Evolutionary conservation across 495 filamentous ascomycete species (phyloP), one percentile per base, ranked within the genome.

Genomic region (Saxophila tyrrhenica): DNA sequence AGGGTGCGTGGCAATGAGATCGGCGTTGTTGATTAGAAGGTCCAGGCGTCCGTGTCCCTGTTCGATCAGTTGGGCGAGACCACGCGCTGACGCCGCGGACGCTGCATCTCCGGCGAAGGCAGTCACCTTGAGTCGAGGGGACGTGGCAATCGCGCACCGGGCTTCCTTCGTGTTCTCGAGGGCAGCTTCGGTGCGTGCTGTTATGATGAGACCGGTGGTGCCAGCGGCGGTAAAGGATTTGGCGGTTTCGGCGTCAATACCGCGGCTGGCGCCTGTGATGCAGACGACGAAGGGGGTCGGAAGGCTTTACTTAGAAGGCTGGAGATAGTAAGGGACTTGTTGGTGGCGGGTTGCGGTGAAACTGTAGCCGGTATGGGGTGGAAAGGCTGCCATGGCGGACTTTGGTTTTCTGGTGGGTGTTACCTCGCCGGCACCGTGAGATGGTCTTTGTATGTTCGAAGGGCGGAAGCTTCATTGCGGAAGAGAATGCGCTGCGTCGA

Each of bases 161-260:
- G 51, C 48, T 7, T 57, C 50, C 38, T 42, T 46, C 22, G 38
- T 54, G 3, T 35, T 54, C 20, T 38, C 35, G 39, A 41, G 50
- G n/a, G 49, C 48, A 20, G 39, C 19, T 19, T 19, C n/a, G 19
- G 23, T 39, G 50, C 51, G 55, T 25, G 49, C 50, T 21, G 50
- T 54, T 0, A 57, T 9, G n/a, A 57, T 43, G 3, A 57, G 50
- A 39, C 39, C 50, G 10, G 61, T 51, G 0, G 70, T 66, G 0
- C 59, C 54, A 10, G 72, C 72, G 15, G 56, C 51, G 13, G 70
- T 59, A 48, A 74, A 73, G 25, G 53, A 56, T 23, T 46, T 60
- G 32, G 66, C 67, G 29, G 68, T 73, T 15, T 63, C 61, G 10
- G 60, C 54, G 23, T 72, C 72, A 42, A 74, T 72, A 17, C 68